A percentile compares a stretch with the other conserved stretches of the same genome.
Conservation (phyloP, 495 filamentous ascomycete species). For the Aspergillus sclerotioniger region DNA sequence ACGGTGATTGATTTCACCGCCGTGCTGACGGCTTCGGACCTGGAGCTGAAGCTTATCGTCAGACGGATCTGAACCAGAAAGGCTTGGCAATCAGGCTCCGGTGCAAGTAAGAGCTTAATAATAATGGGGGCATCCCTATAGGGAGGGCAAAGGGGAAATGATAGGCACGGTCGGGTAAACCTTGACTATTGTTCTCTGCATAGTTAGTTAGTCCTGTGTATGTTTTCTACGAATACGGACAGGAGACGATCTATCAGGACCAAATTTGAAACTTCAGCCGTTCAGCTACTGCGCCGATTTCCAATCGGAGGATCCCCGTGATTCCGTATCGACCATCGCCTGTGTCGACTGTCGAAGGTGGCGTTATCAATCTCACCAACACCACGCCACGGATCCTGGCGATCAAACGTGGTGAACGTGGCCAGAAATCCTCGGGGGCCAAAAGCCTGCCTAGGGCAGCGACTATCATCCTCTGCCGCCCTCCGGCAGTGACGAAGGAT, state of each 20-base stretch:
- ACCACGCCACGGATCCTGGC: not conserved
- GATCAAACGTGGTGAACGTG: conserved; percentile 1
- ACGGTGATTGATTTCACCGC: not conserved
- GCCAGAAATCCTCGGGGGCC: not conserved
- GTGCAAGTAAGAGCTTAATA: not conserved
- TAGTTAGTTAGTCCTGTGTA: too few relatives aligned
- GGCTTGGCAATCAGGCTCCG: not conserved
- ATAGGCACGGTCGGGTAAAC: not conserved
- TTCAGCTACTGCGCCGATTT: too few relatives aligned
- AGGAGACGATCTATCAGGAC: not conserved
- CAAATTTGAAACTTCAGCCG: not conserved
- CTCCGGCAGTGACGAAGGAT: not conserved
- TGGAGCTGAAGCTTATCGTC: conserved; percentile 1
- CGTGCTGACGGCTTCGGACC: not conserved
- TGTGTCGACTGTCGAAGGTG: not conserved
- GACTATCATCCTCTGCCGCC: not conserved
- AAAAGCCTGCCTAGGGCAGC: not conserved
- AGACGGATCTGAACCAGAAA: not conserved
- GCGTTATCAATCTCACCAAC: conserved; percentile 1
- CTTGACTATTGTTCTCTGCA: not conserved
- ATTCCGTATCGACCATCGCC: too few relatives aligned
- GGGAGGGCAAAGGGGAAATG: too few relatives aligned
- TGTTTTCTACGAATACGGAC: too few relatives aligned
- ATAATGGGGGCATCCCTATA: not conserved
- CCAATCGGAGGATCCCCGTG: too few relatives aligned